Evolutionary conservation across 441 rosid species (phyloP).

Genomic region (Erodium moschatum): DNA sequence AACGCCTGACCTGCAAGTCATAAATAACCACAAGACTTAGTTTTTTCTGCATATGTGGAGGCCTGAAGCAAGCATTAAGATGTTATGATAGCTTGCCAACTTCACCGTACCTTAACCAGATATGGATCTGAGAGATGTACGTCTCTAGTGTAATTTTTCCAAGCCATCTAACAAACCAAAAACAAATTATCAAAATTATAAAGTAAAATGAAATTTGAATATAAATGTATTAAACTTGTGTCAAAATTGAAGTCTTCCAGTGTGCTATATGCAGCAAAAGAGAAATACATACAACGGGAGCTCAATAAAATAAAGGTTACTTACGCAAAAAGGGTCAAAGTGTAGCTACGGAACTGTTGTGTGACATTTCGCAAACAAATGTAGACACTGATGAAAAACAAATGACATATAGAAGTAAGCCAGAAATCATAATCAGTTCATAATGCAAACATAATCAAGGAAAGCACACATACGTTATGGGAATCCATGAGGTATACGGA

Average conservation of each 20-base stretch:
- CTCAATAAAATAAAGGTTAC: slow-evolving; percentile 21
- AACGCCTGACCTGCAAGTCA: slow-evolving; percentile 51
- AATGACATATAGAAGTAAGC: slow-evolving; percentile 16
- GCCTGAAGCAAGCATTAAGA: not conserved
- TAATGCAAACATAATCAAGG: slow-evolving; percentile 15
- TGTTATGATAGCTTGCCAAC: not conserved
- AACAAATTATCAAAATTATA: not conserved
- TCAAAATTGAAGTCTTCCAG: not conserved
- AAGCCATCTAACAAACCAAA: slow-evolving; percentile 60
- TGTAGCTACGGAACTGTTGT: slow-evolving; percentile 65
- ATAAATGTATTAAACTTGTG: not conserved
- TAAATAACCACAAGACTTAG: not conserved
- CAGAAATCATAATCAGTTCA: slow-evolving; percentile 8
- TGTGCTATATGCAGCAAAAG: not conserved
- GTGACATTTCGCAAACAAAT: slow-evolving; percentile 82
- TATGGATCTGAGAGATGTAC: slow-evolving; percentile 90
- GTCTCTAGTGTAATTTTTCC: slow-evolving; percentile 97
- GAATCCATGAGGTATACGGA: slow-evolving; percentile 99
- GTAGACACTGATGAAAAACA: slow-evolving; percentile 55
- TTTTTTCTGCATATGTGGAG: too few species aligned
- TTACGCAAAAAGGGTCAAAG: slow-evolving; percentile 81
- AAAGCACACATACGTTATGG: slow-evolving; percentile 55
- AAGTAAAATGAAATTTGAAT: not conserved
- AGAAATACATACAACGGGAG: not conserved
- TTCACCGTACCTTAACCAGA: slow-evolving; percentile 82